Evolutionary conservation across 2,329 filamentous ascomycete genomes (phyloP).

Genomic region (Pseudopithomyces maydicus): DNA sequence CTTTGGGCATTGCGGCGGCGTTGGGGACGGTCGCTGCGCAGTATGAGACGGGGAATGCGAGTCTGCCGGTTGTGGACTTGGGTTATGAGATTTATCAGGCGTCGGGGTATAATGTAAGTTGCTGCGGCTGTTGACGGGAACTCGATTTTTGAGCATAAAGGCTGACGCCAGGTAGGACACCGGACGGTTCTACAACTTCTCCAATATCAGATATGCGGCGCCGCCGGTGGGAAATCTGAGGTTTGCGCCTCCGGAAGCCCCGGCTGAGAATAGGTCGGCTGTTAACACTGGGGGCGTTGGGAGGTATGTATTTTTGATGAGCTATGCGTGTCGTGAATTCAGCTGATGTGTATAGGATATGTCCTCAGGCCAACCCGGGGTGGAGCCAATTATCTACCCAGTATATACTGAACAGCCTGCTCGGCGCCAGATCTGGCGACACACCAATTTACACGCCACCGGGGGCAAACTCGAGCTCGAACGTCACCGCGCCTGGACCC

Average conservation of each 20-base stretch:
- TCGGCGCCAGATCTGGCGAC: constrained; percentile 34
- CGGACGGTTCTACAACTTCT: constrained; percentile 58
- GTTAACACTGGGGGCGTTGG: constrained; percentile 53
- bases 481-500: constrained; percentile 27
- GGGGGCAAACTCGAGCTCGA: constrained; percentile 30
- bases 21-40: constrained; percentile 29
- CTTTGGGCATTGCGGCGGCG: constrained; percentile 26
- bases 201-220: constrained; percentile 62
- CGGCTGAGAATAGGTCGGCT: constrained; percentile 48
- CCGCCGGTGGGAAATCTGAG: constrained; percentile 58
- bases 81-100: constrained; percentile 60
- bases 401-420: constrained; percentile 40
- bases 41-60: constrained; percentile 15
- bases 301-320: constrained; percentile 24
- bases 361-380: constrained; percentile 45
- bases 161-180: constrained; percentile 35
- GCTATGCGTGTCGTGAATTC: neutral
- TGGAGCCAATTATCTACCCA: constrained; percentile 47
- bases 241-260: constrained; percentile 54
- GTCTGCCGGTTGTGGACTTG: constrained; percentile 56
- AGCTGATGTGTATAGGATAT: constrained; percentile 26
- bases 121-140: neutral
- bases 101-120: constrained; percentile 49
- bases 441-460: constrained; percentile 31
- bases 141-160: neutral